Percentiles rank a stretch among this genome's conserved stretches.
Evolutionary conservation across 768 basidiomycete genomes (phyloP).

Genomic region (Nidula microcarpa): DNA sequence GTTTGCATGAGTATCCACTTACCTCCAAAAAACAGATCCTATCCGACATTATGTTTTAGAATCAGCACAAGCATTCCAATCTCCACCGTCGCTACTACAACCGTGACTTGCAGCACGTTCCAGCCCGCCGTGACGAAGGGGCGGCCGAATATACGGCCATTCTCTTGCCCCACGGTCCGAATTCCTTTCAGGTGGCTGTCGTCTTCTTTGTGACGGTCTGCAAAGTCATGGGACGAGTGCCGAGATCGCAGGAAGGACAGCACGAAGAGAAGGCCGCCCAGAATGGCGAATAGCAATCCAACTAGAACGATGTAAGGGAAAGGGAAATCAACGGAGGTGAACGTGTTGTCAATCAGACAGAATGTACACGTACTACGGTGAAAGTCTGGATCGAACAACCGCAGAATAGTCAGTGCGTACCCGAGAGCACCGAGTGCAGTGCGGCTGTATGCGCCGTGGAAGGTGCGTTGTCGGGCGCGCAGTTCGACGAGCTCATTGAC

Average conservation of each 20-base stretch:
- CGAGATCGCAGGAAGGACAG: constrained; percentile 58
- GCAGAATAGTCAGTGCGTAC: constrained; percentile 68
- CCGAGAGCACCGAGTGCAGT: constrained; percentile 74
- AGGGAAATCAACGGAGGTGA: not conserved
- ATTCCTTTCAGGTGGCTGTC: constrained; percentile 33
- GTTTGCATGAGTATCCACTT: too few species aligned
- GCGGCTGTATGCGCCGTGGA: constrained; percentile 78
- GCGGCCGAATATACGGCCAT: constrained; percentile 63
- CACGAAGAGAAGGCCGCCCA: constrained; percentile 59
- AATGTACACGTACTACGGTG: constrained; percentile 55
- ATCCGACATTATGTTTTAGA: constrained; percentile 21
- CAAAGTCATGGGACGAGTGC: constrained; percentile 73
- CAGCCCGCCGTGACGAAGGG: constrained; percentile 83
- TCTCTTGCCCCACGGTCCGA: constrained; percentile 58
- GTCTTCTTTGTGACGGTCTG: constrained; percentile 48
- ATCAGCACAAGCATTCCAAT: constrained; percentile 64
- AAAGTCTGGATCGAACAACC: constrained; percentile 76
- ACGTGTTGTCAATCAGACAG: too few species aligned
- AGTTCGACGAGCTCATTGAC: constrained; percentile 67
- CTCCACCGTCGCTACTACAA: constrained; percentile 62
- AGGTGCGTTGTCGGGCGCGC: constrained; percentile 77
- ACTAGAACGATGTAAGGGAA: constrained; percentile 20
- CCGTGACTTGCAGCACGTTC: constrained; percentile 58
- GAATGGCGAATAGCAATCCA: constrained; percentile 61
- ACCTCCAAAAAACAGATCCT: not conserved